Conservation (phyloP, 345 rosid species). For the Eucalyptus polybractea region DNA sequence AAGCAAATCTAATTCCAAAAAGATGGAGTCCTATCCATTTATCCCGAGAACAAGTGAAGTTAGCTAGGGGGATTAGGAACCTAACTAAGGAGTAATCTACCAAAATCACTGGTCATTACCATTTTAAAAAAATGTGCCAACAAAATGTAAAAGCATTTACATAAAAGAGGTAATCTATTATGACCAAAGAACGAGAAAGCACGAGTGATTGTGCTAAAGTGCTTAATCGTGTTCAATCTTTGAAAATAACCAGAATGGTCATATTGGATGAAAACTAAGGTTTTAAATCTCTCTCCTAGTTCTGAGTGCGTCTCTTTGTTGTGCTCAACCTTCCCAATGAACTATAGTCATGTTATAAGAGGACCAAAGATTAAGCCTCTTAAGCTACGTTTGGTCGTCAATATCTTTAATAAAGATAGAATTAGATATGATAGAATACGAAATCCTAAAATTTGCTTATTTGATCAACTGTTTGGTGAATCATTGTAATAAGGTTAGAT, state of each 20-base stretch:
- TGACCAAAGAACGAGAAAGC: neutral
- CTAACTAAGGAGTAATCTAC: neutral
- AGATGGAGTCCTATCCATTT: neutral
- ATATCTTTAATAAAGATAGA: accelerated
- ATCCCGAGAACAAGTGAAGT: neutral
- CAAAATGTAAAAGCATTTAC: neutral
- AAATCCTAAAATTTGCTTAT: too few species aligned
- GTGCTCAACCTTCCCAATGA: neutral
- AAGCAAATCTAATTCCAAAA: neutral
- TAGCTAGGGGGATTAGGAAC: neutral
- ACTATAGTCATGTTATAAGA: neutral
- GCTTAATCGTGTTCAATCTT: neutral
- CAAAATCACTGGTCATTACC: accelerated
- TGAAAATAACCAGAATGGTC: neutral
- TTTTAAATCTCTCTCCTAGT: neutral
- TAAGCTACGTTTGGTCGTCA: accelerated
- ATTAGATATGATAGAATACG: accelerated
- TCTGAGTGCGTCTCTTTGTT: neutral
- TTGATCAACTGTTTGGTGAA: accelerated
- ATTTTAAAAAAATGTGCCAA: neutral
- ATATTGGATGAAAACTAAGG: neutral
- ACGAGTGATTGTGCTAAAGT: neutral
- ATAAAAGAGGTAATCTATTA: neutral
- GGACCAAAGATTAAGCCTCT: neutral
- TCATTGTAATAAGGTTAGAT: accelerated